These are phyloP conservation scores for Pseudopithomyces chartarum DNA, from an alignment of 2,329 filamentous ascomycete species.

Conservation along the genomic window DNA sequence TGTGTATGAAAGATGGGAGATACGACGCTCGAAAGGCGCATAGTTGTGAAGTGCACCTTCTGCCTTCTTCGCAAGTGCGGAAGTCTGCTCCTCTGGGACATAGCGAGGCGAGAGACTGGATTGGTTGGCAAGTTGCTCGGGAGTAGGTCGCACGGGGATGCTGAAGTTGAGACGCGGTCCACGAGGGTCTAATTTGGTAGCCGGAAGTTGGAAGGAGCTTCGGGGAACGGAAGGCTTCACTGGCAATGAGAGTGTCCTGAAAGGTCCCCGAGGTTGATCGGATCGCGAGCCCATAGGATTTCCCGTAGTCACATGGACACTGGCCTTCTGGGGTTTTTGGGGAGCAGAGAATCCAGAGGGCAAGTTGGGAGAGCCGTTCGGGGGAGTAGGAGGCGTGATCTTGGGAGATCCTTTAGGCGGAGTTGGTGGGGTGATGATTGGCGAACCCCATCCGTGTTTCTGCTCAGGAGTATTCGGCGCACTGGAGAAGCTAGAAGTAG, in stretches of 20 bases:
- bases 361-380: neutral
- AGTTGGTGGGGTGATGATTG: slow-evolving; percentile 4
- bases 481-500: slow-evolving; percentile 1
- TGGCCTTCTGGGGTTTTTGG: neutral
- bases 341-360: neutral
- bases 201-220: neutral
- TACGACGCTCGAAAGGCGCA: slow-evolving; percentile 6
- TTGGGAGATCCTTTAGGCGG: slow-evolving; percentile 1
- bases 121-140: neutral
- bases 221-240: neutral
- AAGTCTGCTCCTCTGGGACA: slow-evolving; percentile 1
- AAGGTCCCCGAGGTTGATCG: neutral
- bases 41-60: neutral
- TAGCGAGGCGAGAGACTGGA: slow-evolving; percentile 1
- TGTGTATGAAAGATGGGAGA: slow-evolving; percentile 12
- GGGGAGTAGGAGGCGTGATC: neutral
- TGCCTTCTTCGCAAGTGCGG: neutral
- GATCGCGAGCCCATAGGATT: neutral
- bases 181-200: neutral
- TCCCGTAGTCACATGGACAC: neutral
- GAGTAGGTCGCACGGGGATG: neutral
- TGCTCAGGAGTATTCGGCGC: neutral
- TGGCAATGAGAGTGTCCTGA: neutral
- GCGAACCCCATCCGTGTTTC: neutral
- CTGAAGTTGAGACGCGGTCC: neutral